phyloP scores from a whole-genome alignment of 305 asterid genomes.

The Fraxinus dipetala region DNA sequence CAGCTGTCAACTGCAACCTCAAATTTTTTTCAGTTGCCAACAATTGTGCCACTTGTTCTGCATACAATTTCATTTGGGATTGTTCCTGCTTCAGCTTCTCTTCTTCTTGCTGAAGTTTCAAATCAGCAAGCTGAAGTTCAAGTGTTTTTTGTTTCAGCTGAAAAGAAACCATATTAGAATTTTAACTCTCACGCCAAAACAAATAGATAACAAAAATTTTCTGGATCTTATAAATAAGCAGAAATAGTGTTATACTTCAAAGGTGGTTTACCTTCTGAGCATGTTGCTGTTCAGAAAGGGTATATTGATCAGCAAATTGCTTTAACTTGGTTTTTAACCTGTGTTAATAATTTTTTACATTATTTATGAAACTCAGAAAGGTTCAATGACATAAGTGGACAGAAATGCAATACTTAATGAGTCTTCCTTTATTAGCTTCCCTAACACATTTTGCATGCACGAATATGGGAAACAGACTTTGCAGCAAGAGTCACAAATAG shows the following conservation, averaged over 20 bases:
- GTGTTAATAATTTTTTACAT: conserved; percentile 28
- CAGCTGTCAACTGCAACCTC: conserved; percentile 87
- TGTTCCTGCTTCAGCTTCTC: conserved; percentile 81
- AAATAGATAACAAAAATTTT: conserved; percentile 1
- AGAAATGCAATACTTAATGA: background rate
- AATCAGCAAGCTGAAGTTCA: conserved; percentile 88
- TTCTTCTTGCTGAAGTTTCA: conserved; percentile 81
- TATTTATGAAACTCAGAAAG: conserved; percentile 4
- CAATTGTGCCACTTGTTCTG: conserved; percentile 84
- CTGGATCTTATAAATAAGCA: background rate
- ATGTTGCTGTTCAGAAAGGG: conserved; percentile 82
- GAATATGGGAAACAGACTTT: background rate
- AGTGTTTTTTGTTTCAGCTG: conserved; percentile 91
- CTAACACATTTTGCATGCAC: background rate
- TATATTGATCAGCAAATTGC: conserved; percentile 74
- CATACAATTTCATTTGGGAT: conserved; percentile 81
- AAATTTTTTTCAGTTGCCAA: conserved; percentile 88
- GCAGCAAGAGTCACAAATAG: background rate
- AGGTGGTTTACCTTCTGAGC: conserved; percentile 60
- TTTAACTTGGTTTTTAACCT: conserved; percentile 85
- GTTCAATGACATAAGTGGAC: background rate
- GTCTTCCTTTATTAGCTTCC: background rate
- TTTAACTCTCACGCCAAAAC: conserved; percentile 14
- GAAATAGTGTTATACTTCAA: background rate
- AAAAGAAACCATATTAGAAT: conserved; percentile 24